These are phyloP conservation scores for Haematococcus lacustris DNA, from an alignment of 139 green algal species.

Conservation along the genomic window DNA sequence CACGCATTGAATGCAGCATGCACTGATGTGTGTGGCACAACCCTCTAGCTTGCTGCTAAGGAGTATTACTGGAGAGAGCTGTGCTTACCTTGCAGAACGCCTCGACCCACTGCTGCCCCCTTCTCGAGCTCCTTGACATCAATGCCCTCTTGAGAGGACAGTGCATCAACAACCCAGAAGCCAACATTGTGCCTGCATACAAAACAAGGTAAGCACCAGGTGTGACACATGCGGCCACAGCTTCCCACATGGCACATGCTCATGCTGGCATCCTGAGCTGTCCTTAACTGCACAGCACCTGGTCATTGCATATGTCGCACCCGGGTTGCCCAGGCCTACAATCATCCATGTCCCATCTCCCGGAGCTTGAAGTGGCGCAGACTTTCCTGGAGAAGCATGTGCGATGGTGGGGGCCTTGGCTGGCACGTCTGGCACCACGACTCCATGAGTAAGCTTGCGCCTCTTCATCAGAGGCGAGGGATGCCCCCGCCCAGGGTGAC, in stretches of 20 bases:
- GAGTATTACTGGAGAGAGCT: no score
- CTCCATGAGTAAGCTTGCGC: no score
- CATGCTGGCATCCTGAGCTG: background rate
- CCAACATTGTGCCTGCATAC: conserved; percentile 39
- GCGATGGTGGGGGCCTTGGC: no score
- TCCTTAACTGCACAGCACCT: background rate
- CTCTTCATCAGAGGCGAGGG: no score
- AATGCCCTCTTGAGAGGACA: conserved; percentile 53
- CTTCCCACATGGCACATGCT: background rate
- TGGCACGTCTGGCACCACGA: no score
- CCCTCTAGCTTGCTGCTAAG: no score
- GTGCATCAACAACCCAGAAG: conserved; percentile 73
- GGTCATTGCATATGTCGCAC: background rate
- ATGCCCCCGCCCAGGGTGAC: no score
- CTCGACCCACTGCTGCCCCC: conserved; percentile 57
- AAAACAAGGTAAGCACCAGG: background rate
- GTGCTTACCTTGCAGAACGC: conserved; percentile 22
- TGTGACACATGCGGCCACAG: background rate
- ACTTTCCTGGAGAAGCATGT: no score
- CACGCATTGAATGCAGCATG: background rate
- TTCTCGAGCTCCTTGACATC: conserved; percentile 53
- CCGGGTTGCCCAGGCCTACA: background rate
- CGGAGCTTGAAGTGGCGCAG: background rate
- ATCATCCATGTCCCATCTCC: background rate
- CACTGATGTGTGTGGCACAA: background rate